phyloP scores from a whole-genome alignment of 345 rosid species.

The Citrus australasica region DNA sequence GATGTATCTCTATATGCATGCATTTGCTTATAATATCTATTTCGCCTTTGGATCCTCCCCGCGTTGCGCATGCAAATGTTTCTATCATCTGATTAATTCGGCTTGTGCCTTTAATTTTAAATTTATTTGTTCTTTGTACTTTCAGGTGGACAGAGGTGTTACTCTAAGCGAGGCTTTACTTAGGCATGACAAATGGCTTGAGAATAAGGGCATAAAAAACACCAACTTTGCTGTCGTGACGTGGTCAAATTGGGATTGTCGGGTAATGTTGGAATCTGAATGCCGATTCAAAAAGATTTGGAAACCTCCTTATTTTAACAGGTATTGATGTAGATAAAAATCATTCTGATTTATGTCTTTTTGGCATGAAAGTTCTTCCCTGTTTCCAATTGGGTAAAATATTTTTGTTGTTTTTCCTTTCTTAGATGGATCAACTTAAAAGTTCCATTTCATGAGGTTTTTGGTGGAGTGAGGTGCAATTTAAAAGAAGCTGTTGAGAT shows the following conservation, averaged over 20 bases:
- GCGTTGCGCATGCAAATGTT: not conserved
- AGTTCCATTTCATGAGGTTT: conserved; percentile 50
- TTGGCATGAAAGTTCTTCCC: not conserved
- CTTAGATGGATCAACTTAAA: conserved; percentile 55
- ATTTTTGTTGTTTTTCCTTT: not conserved
- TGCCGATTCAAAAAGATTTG: conserved; percentile 50
- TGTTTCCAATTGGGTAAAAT: not conserved
- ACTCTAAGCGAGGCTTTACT: conserved; percentile 3
- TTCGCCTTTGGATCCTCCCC: not conserved
- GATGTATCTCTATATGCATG: not conserved
- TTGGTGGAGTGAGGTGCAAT: conserved; percentile 39
- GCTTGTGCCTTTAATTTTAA: not conserved
- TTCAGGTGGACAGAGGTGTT: conserved; percentile 54
- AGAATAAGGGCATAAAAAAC: conserved; percentile 47
- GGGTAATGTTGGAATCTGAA: conserved; percentile 58
- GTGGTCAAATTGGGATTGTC: conserved; percentile 60
- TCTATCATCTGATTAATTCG: not conserved
- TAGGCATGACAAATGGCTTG: conserved; percentile 59
- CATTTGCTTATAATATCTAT: not conserved
- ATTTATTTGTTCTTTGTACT: not conserved
- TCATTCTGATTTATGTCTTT: not conserved
- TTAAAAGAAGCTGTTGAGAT: conserved; percentile 46
- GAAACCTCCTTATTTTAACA: conserved; percentile 53
- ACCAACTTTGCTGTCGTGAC: conserved; percentile 55
- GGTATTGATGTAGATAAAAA: conserved; percentile 15